Evolutionary conservation across 352 stramenopile genomes (phyloP).

Genomic region (Phytophthora vignae): DNA sequence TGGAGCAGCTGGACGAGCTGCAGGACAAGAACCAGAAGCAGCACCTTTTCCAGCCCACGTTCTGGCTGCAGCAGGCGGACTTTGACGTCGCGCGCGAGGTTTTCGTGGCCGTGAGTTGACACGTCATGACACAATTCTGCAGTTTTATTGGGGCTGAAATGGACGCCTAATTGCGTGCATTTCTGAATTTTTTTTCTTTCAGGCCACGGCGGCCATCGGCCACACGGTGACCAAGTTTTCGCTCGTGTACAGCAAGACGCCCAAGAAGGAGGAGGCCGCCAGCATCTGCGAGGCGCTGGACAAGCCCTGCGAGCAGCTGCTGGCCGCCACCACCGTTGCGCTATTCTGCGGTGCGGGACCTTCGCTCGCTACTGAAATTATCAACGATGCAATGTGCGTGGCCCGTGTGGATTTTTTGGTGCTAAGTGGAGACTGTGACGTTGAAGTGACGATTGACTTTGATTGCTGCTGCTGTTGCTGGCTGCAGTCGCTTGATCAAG

Average conservation of each 20-base stretch:
- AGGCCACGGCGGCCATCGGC: conserved; percentile 75
- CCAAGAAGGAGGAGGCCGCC: conserved; percentile 66
- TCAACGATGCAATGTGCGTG: conserved; percentile 71
- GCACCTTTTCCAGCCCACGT: conserved; percentile 70
- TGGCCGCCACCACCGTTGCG: conserved; percentile 77
- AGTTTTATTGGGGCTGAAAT: not conserved
- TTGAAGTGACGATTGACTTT: conserved; percentile 15
- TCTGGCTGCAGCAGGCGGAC: conserved; percentile 82
- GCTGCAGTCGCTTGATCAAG: conserved; percentile 73
- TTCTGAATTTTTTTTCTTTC: not conserved
- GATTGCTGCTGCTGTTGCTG: not conserved
- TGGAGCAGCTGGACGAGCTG: conserved; percentile 69
- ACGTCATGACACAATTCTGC: not conserved
- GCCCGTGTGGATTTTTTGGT: conserved; percentile 2
- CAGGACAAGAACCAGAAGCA: conserved; percentile 62
- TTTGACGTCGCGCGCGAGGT: conserved; percentile 85
- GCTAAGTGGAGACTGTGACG: not conserved
- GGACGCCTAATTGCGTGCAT: not conserved
- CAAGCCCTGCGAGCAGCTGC: conserved; percentile 82
- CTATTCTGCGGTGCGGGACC: conserved; percentile 81
- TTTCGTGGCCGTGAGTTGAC: conserved; percentile 66
- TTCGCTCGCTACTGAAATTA: conserved; percentile 80
- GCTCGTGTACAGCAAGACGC: conserved; percentile 84
- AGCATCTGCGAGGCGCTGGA: conserved; percentile 84
- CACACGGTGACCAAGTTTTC: conserved; percentile 91